Base-by-base conservation (phyloP, 2,329 filamentous ascomycete species). In the Beauveria brongniartii region DNA sequence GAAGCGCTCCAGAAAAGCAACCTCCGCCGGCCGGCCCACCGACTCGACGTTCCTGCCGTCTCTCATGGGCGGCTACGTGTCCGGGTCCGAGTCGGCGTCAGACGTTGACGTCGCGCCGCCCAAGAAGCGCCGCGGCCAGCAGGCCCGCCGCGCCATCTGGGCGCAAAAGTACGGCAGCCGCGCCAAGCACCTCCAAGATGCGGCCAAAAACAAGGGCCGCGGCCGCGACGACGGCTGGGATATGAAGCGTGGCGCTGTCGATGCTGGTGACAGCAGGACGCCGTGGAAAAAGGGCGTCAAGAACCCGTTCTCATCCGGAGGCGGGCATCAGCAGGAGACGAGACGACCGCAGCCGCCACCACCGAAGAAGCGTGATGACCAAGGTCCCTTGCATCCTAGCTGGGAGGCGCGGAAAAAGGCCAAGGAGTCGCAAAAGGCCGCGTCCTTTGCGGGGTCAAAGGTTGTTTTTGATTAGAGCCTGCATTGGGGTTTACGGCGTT, bases 41-140 rank as follows among this genome's bases (percentile, higher is more conserved):
- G 74, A 74, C 59, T 83, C 88, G 0, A 83, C 83, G 0, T 91
- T 92, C 70, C 76, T 94, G 2, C 90, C 90, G 0, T 85, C 86
- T 1, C 81, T 94, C 18, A 90, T 91, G 81, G 87, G 86, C 22
- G 89, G 89, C 61, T 95, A 93, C 74, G 82, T 90, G 67, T 91
- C 89, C 2, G 89, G 88, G 52, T 90, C 87, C 9, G 89, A 90
- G 66, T 84, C 82, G 0, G 83, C 82, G 7, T 89, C 87, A 0
- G 87, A 89, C 64, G 76, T 90, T 24, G 89, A 91, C 57, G 72
- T 80, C 2, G 82, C 82, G 6, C 78, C 78, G 1, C 74, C 79
- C 0, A 84, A 84, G 67, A 92, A 92, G 74, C 92, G 93, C 68
- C 81, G 89, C 24, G 90, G 90, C 3, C 90, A 95, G 74, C 82